A percentile compares a stretch with the other conserved stretches of the same genome.
These are phyloP conservation scores for Coemansia sp. DNA, from an alignment of 371 early-diverging fungal species.

Conservation along the genomic window DNA sequence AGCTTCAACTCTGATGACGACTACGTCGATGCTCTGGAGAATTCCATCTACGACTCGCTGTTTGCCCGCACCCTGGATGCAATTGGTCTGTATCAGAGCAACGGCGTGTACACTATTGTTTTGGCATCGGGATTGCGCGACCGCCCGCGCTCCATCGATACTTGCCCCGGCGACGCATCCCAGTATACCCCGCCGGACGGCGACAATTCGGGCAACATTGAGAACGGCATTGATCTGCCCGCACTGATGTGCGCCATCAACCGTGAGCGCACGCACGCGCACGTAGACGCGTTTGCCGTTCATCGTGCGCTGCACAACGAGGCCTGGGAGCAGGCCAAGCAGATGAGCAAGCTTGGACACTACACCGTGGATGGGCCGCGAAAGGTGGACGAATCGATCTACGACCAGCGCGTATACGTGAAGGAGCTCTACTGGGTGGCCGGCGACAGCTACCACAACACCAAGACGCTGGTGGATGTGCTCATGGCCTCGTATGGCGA, in stretches of 20 bases:
- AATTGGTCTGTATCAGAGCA: constrained; percentile 21
- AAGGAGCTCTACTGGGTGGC: constrained; percentile 34
- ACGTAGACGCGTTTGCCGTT: constrained; percentile 14
- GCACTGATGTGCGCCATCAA: constrained; percentile 30
- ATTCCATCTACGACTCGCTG: constrained; percentile 11
- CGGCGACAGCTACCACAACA: constrained; percentile 23
- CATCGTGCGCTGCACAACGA: constrained; percentile 25
- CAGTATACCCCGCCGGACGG: constrained; percentile 1
- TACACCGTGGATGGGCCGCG: constrained; percentile 35
- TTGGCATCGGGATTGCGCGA: constrained; percentile 15
- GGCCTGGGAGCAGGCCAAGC: constrained; percentile 29
- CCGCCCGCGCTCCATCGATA: constrained; percentile 8
- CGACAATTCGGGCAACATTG: background rate
- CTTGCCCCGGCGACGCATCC: constrained; percentile 4
- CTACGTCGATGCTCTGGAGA: constrained; percentile 10
- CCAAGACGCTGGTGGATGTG: constrained; percentile 12
- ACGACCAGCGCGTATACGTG: constrained; percentile 14
- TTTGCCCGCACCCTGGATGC: constrained; percentile 39
- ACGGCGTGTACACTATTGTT: constrained; percentile 40
- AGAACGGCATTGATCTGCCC: constrained; percentile 35
- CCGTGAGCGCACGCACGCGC: constrained; percentile 8
- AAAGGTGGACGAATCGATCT: constrained; percentile 30
- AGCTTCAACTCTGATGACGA: constrained; percentile 11
- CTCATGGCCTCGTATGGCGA: constrained; percentile 16
- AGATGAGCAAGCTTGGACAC: constrained; percentile 30